These are phyloP conservation scores for Schizosaccharomyces lindneri DNA, from an alignment of 805 yeast species.

Conservation along the genomic window DNA sequence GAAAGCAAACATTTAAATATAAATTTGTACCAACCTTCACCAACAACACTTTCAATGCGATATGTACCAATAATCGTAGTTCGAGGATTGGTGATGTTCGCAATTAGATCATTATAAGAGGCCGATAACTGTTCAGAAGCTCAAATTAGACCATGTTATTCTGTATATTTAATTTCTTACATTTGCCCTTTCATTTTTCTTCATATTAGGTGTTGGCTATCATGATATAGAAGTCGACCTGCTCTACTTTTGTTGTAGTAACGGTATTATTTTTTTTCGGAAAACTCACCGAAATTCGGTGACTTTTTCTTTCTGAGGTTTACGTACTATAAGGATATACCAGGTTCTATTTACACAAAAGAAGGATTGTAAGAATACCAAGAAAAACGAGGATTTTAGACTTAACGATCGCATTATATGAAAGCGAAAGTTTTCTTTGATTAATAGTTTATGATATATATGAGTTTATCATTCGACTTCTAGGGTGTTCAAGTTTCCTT, in stretches of 20 bases:
- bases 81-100: constrained; percentile 11
- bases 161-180: neutral
- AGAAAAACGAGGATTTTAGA: too few relatives aligned
- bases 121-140: neutral
- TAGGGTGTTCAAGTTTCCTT: too few relatives aligned
- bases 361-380: too few relatives aligned
- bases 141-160: too few relatives aligned
- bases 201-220: neutral
- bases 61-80: constrained; percentile 61
- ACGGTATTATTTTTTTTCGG: neutral
- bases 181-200: neutral
- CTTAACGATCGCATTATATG: too few relatives aligned
- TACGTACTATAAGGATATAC: too few relatives aligned
- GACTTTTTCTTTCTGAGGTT: too few relatives aligned
- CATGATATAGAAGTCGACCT: neutral
- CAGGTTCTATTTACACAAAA: too few relatives aligned
- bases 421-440: too few relatives aligned
- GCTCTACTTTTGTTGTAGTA: neutral
- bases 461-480: too few relatives aligned
- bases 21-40: constrained; percentile 33
- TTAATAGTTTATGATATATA: too few relatives aligned
- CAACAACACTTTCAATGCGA: constrained; percentile 44
- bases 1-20: neutral
- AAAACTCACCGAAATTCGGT: too few relatives aligned
- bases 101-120: constrained; percentile 2